phyloP scores from a whole-genome alignment of 106 monocot species.

The Xerophyta viscosa region DNA sequence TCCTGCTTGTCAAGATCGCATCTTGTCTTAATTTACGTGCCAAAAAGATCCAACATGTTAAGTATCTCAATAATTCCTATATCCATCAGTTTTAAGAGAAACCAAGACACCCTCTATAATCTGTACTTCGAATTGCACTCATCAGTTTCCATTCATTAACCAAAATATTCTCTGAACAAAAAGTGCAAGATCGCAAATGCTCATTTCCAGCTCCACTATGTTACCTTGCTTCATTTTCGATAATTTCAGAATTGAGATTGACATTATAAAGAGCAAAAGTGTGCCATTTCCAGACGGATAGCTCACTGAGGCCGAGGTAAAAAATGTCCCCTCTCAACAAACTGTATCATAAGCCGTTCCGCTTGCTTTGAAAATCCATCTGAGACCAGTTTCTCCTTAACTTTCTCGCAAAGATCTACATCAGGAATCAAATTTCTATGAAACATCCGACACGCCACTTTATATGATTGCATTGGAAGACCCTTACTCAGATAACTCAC shows the following conservation, averaged over 20 bases:
- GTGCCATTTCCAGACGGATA: background rate
- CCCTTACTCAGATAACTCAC: constrained; percentile 48
- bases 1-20: no score
- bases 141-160: no score
- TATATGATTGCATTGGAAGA: constrained; percentile 56
- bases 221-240: background rate
- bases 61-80: no score
- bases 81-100: no score
- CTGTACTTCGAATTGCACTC: no score
- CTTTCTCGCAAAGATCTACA: constrained; percentile 55
- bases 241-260: background rate
- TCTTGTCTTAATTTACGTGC: no score
- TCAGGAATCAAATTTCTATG: constrained; percentile 77
- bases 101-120: no score
- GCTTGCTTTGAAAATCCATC: constrained; percentile 37
- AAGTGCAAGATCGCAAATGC: no score
- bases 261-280: background rate
- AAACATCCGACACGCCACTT: constrained; percentile 82
- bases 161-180: no score
- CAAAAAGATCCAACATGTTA: no score
- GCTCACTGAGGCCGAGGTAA: constrained; percentile 11
- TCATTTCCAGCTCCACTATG: background rate
- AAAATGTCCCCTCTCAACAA: constrained; percentile 73
- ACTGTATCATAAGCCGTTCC: constrained; percentile 46
- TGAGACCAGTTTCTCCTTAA: constrained; percentile 37